Percentiles rank a stretch among this genome's conserved stretches.
These are phyloP conservation scores for Nemania sp. DNA, from an alignment of 2,329 filamentous ascomycete genomes.

Conservation along the genomic window DNA sequence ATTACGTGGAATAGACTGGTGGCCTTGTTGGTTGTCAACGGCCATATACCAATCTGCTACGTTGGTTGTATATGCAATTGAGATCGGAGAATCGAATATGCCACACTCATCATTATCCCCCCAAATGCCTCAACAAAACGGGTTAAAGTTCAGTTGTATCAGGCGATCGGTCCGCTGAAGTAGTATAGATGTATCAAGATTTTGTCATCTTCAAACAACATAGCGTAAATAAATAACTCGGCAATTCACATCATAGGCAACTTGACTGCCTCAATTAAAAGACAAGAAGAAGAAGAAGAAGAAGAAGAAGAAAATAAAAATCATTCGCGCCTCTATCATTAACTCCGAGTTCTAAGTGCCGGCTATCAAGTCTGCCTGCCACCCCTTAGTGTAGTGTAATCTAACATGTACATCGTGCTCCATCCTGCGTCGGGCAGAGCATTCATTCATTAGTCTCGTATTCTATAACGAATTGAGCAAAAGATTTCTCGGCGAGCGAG, in stretches of 20 bases:
- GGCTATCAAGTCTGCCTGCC: not conserved
- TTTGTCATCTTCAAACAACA: not conserved
- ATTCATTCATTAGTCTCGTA: not conserved
- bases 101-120: too few relatives aligned
- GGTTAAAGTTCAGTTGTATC: too few relatives aligned
- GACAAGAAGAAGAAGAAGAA: not conserved
- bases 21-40: not conserved
- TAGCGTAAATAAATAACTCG: not conserved
- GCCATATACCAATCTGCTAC: too few relatives aligned
- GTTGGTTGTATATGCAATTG: slow-evolving; percentile 3
- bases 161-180: too few relatives aligned
- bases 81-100: too few relatives aligned
- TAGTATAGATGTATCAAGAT: too few relatives aligned
- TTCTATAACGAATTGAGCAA: not conserved
- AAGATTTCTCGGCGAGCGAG: not conserved
- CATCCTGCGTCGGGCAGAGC: not conserved
- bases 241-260: not conserved
- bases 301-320: too few relatives aligned
- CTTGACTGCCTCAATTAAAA: not conserved
- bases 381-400: slow-evolving; percentile 4
- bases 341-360: slow-evolving; percentile 11
- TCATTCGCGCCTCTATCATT: slow-evolving; percentile 5
- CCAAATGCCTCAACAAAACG: too few relatives aligned
- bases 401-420: slow-evolving; percentile 7
- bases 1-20: not conserved